Base-by-base conservation (phyloP, 2,329 filamentous ascomycete genomes). In the Aspergillus carbonarius region DNA sequence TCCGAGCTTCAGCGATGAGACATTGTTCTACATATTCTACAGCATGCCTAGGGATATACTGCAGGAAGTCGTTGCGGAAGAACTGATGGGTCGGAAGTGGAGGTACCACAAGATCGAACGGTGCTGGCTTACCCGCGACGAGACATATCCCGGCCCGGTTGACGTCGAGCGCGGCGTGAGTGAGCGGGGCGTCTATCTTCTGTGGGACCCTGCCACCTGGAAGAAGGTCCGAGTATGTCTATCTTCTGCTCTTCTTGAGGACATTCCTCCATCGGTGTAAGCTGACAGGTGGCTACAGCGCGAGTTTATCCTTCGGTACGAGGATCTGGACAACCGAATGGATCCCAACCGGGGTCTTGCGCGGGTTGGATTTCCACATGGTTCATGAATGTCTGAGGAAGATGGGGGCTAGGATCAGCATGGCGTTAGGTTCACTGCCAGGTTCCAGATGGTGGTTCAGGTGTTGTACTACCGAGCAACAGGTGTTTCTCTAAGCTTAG, bases 21-120 rank as follows among this genome's bases (percentile, higher is more conserved):
- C 87, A 0, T 77, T 89, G 4, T 87, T 89, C 70, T 86, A 85
- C 68, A 87, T 89, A 60, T 89, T 89, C 78, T 89, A 88, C 74
- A 86, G 85, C 62, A 83, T 85, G 76, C 85, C 86, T 13, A 79
- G 84, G 59, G 86, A 88, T 67, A 81, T 88, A 56, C 79, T 86
- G 70, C 87, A 89, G 68, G 87, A 89, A 68, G 76, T 87, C 47
- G 86, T 86, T 5, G 86, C 86, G 7, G 79, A 82, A 58, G 86
- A 89, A 68, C 74, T 89, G 67, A 82, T 81, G 74, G 75, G 76
- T 18, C 76, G 80, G 60, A 82, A 82, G 64, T 82, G 80, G 80
- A 72, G 80, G 50, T 82, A 81, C 64, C 80, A 82, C 67, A 82
- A 81, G 70, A 71, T 79, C n/a, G 78, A 81, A 62, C 75, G 79